Evolutionary conservation across 441 rosid species (phyloP).

Genomic region (Dalechampia spathulata): DNA sequence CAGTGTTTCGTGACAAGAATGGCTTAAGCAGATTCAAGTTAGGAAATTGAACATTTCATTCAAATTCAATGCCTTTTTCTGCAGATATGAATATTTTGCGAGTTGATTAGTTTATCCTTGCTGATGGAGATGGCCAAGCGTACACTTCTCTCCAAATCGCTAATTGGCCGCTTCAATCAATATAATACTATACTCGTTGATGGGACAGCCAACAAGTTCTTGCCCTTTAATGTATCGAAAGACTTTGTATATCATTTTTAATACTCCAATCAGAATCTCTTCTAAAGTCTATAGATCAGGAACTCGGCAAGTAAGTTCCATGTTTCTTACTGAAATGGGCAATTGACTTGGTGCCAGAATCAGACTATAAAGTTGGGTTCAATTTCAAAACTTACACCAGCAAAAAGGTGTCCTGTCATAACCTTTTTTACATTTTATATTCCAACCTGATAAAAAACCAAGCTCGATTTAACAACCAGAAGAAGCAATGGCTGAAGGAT

Average conservation of each 20-base stretch:
- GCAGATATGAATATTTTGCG: no score
- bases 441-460: no score
- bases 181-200: not conserved
- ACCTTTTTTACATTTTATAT: no score
- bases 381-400: not conserved
- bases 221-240: no score
- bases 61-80: no score
- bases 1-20: no score
- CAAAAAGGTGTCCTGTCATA: no score
- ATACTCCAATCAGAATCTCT: no score
- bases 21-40: no score
- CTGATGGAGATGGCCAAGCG: not conserved
- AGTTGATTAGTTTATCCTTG: not conserved
- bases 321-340: slow-evolving; percentile 1
- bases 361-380: not conserved
- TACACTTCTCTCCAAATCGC: not conserved
- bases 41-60: no score
- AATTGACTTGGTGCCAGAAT: not conserved
- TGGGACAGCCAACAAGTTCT: no score
- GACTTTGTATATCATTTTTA: no score
- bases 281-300: not conserved
- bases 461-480: not conserved
- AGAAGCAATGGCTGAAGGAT: slow-evolving; percentile 6
- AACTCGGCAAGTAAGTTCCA: not conserved
- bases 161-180: not conserved